Evolutionary conservation across 345 rosid genomes (phyloP).

Genomic region (Citrus sp.): DNA sequence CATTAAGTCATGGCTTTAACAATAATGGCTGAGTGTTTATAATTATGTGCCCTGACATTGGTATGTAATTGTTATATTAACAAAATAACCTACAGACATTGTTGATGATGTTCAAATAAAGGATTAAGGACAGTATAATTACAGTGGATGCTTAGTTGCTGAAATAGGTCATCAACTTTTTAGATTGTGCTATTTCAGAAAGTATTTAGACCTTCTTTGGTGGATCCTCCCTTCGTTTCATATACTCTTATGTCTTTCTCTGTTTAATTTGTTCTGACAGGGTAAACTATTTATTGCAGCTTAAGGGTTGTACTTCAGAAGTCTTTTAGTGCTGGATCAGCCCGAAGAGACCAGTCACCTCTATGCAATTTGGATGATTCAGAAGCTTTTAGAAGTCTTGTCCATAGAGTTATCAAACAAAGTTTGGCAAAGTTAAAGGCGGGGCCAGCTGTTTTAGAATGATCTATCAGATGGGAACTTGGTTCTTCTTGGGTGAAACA

Average conservation of each 20-base stretch:
- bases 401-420: conserved; percentile 36
- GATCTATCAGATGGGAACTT: conserved; percentile 61
- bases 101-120: background rate
- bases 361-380: conserved; percentile 13
- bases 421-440: conserved; percentile 28
- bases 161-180: conserved; percentile 2
- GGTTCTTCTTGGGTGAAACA: conserved; percentile 69
- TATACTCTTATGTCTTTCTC: background rate
- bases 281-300: conserved; percentile 35
- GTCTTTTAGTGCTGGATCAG: conserved; percentile 24
- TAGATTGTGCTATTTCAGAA: background rate
- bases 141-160: background rate
- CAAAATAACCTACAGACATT: background rate
- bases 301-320: conserved; percentile 52
- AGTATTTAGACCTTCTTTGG: background rate
- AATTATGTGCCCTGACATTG: background rate
- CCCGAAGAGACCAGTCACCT: conserved; percentile 31
- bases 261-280: background rate
- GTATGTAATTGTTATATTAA: background rate
- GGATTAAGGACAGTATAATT: background rate
- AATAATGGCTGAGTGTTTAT: background rate
- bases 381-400: conserved; percentile 26
- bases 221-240: background rate
- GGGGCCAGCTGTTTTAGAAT: conserved; percentile 21
- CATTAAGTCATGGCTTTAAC: background rate